These are phyloP conservation scores for Kazachstania africana DNA, from an alignment of 805 yeast genomes.

Conservation along the genomic window DNA sequence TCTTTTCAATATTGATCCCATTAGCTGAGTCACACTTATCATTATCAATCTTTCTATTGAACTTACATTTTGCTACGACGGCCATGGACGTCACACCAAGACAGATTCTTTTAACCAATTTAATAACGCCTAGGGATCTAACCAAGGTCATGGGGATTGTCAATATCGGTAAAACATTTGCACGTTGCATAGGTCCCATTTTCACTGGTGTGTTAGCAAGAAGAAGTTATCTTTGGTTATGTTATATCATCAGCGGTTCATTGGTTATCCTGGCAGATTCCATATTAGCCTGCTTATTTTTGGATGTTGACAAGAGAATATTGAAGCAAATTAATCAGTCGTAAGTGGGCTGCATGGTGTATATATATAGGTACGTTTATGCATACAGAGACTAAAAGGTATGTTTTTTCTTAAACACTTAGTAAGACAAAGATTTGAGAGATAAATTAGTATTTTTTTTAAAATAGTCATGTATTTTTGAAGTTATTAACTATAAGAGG, in stretches of 20 bases:
- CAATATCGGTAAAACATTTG: slow-evolving; percentile 75
- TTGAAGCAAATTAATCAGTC: slow-evolving; percentile 10
- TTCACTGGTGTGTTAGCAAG: slow-evolving; percentile 68
- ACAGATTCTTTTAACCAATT: slow-evolving; percentile 61
- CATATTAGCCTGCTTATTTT: slow-evolving; percentile 24
- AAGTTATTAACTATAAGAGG: no score
- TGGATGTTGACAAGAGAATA: slow-evolving; percentile 24
- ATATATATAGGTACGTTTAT: no score
- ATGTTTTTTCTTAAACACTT: no score
- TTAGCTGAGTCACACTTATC: slow-evolving; percentile 27
- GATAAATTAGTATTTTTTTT: no score
- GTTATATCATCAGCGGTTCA: slow-evolving; percentile 41
- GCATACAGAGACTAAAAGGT: no score
- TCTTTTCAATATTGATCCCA: slow-evolving; percentile 47
- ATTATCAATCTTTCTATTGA: slow-evolving; percentile 38
- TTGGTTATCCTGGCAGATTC: slow-evolving; percentile 33
- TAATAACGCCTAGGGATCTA: slow-evolving; percentile 51
- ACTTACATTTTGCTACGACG: slow-evolving; percentile 48
- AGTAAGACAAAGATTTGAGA: no score
- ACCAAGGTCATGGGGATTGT: slow-evolving; percentile 77
- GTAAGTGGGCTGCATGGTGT: no score
- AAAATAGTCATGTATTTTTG: no score
- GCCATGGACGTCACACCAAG: slow-evolving; percentile 92
- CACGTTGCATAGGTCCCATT: slow-evolving; percentile 71
- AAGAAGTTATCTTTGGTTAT: slow-evolving; percentile 32